Percentiles rank a stretch among this genome's conserved stretches.
Conservation (phyloP, 495 filamentous ascomycete genomes). For the Penicillium taxi region DNA sequence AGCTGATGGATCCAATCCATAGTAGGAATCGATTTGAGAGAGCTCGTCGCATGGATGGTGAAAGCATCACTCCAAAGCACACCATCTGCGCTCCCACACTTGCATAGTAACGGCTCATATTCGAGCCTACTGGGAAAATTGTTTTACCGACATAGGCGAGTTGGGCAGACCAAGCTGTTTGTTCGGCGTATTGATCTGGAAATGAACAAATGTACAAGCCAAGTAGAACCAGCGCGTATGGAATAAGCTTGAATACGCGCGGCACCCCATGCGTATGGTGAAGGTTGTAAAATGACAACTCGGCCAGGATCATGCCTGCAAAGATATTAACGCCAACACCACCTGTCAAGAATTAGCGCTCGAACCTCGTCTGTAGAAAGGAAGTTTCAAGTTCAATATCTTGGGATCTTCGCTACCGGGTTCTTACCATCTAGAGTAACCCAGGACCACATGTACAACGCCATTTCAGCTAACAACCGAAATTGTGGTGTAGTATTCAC, state of each 20-base stretch:
- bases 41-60: slow-evolving; percentile 4
- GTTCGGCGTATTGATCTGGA: slow-evolving; percentile 6
- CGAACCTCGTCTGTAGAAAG: too few relatives aligned
- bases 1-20: slow-evolving; percentile 15
- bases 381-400: background rate
- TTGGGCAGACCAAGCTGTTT: slow-evolving; percentile 8
- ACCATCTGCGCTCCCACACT: slow-evolving; percentile 9
- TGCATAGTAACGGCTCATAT: slow-evolving; percentile 7
- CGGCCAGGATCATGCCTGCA: slow-evolving; percentile 10
- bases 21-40: slow-evolving; percentile 10
- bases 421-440: slow-evolving; percentile 4
- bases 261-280: background rate
- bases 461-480: slow-evolving; percentile 6
- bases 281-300: slow-evolving; percentile 7
- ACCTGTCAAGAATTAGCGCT: too few relatives aligned
- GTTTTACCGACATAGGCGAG: slow-evolving; percentile 2
- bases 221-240: too few relatives aligned
- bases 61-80: slow-evolving; percentile 10
- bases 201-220: slow-evolving; percentile 9
- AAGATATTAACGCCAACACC: slow-evolving; percentile 8
- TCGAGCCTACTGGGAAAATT: slow-evolving; percentile 3
- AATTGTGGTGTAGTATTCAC: slow-evolving; percentile 8
- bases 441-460: slow-evolving; percentile 6
- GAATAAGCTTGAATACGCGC: too few relatives aligned
- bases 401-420: background rate